Conservation (phyloP, 768 basidiomycete species). For the Rhodotorula paludigena region DNA sequence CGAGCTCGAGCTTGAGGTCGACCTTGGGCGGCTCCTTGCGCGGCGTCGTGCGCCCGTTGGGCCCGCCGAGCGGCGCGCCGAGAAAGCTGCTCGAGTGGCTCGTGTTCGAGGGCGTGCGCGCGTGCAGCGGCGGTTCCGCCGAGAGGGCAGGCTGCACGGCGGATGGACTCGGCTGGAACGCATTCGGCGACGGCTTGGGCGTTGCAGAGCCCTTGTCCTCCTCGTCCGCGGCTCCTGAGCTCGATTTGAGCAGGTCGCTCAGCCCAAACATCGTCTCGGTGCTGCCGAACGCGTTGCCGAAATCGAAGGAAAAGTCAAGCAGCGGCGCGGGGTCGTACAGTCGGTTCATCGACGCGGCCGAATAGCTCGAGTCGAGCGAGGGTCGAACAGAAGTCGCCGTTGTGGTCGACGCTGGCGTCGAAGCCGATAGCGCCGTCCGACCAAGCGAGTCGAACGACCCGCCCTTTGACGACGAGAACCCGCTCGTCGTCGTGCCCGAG, state of each 20-base stretch:
- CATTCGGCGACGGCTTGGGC: no score
- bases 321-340: background rate
- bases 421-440: background rate
- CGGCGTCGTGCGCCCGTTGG: background rate
- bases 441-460: conserved; percentile 23
- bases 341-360: background rate
- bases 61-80: background rate
- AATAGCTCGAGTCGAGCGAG: background rate
- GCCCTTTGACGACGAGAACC: conserved; percentile 6
- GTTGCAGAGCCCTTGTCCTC: no score
- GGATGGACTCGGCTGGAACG: no score
- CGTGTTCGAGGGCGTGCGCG: background rate
- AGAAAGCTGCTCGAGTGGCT: background rate
- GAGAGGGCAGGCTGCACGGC: background rate
- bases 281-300: conserved; percentile 20
- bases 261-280: conserved; percentile 27
- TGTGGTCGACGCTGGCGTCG: background rate
- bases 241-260: conserved; percentile 28
- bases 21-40: conserved; percentile 31
- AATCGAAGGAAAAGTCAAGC: conserved; percentile 31
- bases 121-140: background rate
- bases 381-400: background rate
- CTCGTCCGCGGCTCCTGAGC: no score
- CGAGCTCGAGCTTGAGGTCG: conserved; percentile 15
- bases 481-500: background rate